Base-by-base conservation (phyloP, 192 early-diverging fungal genomes). In the Tieghemiomyces parasiticus region DNA sequence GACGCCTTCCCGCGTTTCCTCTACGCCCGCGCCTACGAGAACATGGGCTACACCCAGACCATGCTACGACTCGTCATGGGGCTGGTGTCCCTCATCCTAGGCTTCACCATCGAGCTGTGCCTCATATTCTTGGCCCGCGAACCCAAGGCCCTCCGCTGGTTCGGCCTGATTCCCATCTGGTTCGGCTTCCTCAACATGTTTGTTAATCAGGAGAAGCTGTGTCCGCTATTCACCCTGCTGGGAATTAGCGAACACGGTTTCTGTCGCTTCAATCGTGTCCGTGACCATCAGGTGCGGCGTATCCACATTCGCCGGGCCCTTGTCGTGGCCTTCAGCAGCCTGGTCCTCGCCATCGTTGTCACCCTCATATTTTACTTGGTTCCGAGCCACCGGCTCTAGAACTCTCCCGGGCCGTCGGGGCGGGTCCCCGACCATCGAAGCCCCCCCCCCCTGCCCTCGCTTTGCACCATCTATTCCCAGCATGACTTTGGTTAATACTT, bases 1-100 rank as follows among this genome's bases (percentile, higher is more conserved):
- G 65, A 72, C 30, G 70, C 70, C 14, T 83, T 76, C 50, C 78
- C 81, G n/a, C 65, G 73, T 30, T 83, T 83, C 53, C 45, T 83
- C 13, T 55, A 71, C 26, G 63, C 71, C 12, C 73, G 77, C 22
- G 77, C 74, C 12, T 81, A 72, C 61, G 77, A 79, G 1, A 83
- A 83, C 58, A 71, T 79, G 50, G 74, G 65, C 6, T 52, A 67
- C 16, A 66, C 60, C 32, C 79, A 83, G 26, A 68, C 66, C 24
- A 20, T 79, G 28, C 52, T 71, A 35, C 60, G 81, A 35, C 34
- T 73, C 19, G 66, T 70, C 1, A 3, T 79, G 20, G 81, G 81
- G 0, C 58, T 80, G 2, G 59, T 74, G 6, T 69, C 65, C 3
- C 61, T 83, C 33, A 67, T 83, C 35, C 32, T 74, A 32, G 81